Conservation (phyloP, 2,329 filamentous ascomycete species). For the Beauveria sp. region DNA sequence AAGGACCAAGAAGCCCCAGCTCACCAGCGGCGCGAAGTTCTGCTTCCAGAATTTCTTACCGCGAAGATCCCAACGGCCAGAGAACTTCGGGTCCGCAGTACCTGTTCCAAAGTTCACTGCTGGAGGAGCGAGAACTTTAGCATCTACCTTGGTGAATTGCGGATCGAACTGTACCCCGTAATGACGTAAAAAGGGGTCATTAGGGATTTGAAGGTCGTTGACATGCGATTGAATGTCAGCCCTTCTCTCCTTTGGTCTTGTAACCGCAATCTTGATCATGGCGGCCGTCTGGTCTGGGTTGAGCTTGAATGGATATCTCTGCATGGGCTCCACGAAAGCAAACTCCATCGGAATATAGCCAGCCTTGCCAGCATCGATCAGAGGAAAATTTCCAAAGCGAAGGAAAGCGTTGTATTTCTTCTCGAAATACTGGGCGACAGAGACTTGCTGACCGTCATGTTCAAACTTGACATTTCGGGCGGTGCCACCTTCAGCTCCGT, state of each 20-base stretch:
- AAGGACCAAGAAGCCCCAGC: slow-evolving; percentile 70
- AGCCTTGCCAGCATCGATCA: slow-evolving; percentile 48
- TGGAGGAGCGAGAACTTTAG: slow-evolving; percentile 63
- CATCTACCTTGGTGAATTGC: slow-evolving; percentile 59
- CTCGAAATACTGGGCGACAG: slow-evolving; percentile 48
- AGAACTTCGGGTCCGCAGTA: slow-evolving; percentile 51
- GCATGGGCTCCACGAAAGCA: slow-evolving; percentile 43
- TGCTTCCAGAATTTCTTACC: slow-evolving; percentile 64
- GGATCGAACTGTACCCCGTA: slow-evolving; percentile 67
- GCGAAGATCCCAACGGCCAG: slow-evolving; percentile 81
- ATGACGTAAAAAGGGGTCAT: slow-evolving; percentile 62
- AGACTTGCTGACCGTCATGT: slow-evolving; percentile 36
- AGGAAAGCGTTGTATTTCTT: slow-evolving; percentile 47
- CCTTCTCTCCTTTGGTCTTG: slow-evolving; percentile 62
- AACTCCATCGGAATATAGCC: slow-evolving; percentile 57
- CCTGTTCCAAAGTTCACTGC: slow-evolving; percentile 59
- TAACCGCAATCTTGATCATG: slow-evolving; percentile 95
- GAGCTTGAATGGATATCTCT: slow-evolving; percentile 57
- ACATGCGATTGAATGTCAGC: slow-evolving; percentile 49
- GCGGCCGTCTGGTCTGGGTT: slow-evolving; percentile 57
- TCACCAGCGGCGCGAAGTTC: slow-evolving; percentile 55
- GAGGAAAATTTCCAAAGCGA: slow-evolving; percentile 40
- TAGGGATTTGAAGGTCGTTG: slow-evolving; percentile 56
- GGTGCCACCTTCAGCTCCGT: slow-evolving; percentile 37
- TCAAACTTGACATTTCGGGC: slow-evolving; percentile 50